Evolutionary conservation across 192 early-diverging fungal genomes (phyloP), one percentile per base, ranked within the genome.

Genomic region (Coemansia reversa): DNA sequence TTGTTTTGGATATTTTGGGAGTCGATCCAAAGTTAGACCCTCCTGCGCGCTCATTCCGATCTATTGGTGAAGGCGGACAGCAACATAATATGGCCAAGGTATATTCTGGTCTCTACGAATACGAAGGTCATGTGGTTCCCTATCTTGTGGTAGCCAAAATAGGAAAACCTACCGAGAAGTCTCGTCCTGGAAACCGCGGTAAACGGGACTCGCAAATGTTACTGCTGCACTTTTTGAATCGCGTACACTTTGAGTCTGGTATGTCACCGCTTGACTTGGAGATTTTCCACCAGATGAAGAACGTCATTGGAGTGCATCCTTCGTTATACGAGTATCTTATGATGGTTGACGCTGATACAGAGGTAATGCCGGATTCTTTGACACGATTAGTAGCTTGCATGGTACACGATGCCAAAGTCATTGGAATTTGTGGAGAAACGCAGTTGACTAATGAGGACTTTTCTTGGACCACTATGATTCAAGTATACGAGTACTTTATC

Each of bases 141-240:
- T 97, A 93, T 64, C 86, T 98, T 56, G 94, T 98, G 4, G 90
- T 97, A 6, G 95, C 87, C 66, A 98, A 98, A 75, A 89, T 92
- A 39, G 96, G 96, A 66, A 91, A 90, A 70, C 92, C 91, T 0
- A 84, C 82, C 27, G 95, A 98, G 74, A 84, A 87, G 23, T 84
- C 82, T 33, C 86, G 88, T n/a, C 94, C 95, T 25, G 96, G 96
- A 30, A 98, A 98, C 76, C 85, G 95, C 58, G 96, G 96, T 63
- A 98, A 98, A 77, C 93, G 96, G 57, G 96, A 98, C 81, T 97
- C 96, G 39, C 96, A 98, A 81, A 84, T 98, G 67, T 86, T 97
- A 55, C 76, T 95, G 56, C 93, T 98, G 90, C 84, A 86, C 53
- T 98, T 96, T 84, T 77, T 98, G 49, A 93, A 89, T 70, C 87